Evolutionary conservation across 2,329 filamentous ascomycete species (phyloP), one percentile per base, ranked within the genome.

Genomic region (Cadophora sp.): DNA sequence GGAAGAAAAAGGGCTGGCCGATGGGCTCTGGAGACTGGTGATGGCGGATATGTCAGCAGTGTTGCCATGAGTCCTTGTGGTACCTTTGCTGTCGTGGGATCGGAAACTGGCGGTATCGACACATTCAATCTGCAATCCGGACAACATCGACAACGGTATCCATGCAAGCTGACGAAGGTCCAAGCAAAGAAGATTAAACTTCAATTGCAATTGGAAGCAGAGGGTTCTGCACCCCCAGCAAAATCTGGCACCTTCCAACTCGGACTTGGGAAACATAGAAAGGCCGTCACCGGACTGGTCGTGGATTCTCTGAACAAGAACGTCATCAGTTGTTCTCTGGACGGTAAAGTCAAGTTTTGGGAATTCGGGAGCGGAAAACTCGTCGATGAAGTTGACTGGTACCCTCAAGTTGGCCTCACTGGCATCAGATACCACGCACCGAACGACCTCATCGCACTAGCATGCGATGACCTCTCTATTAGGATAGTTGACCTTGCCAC

Each of bases 51-150:
- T 75, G 95, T 97, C 68, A 88, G 91, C 72, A 95, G 92, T 64
- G 93, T 99, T 24, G 88, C 94, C 12, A 91, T 99, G 69, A 97
- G 93, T 64, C 87, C 93, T 1, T 99, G 96, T 76, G 96, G 96
- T 66, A 97, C 92, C 1, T 99, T 99, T 82, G 94, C 94, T 2
- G 81, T 98, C 4, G 85, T 99, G 26, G 96, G 96, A 1, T 97
- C 95, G 0, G 89, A 88, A 34, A 89, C 86, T 46, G 96, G 96
- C 51, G 88, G 89, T 40, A 90, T 99, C 66, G 94, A 97, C 79
- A 95, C 97, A 91, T 98, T 92, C 86, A 99, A 99, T 78, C 83
- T 99, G 68, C 96, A 99, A 79, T 98, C 96, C 55, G 96, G 96
- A 55, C 84, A 91, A 24, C 93, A 97, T 79, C 90, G 95, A 67